Evolutionary conservation across 208 protist species (phyloP).

Genomic region (Entamoeba dispar): DNA sequence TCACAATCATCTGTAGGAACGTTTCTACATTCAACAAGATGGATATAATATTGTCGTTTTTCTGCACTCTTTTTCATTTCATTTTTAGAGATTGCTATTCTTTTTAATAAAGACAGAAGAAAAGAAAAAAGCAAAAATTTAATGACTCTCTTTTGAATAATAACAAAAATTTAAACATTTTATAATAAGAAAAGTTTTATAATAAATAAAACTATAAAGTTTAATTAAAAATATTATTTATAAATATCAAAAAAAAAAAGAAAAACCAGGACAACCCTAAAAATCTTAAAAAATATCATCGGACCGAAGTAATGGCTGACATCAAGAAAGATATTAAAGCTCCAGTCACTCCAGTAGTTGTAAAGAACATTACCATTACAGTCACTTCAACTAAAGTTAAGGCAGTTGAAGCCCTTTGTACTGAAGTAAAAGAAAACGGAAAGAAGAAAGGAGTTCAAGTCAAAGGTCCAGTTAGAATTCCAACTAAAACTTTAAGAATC

Average conservation of each 20-base stretch:
- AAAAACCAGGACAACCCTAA: no score
- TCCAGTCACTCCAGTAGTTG: not conserved
- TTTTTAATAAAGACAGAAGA: no score
- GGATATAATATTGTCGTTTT: not conserved
- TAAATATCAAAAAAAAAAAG: no score
- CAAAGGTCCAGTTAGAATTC: slow-evolving; percentile 21
- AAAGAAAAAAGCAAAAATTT: no score
- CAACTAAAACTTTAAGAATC: slow-evolving; percentile 25
- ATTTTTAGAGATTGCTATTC: not conserved
- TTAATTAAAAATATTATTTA: no score
- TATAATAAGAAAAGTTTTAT: no score
- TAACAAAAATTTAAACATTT: no score
- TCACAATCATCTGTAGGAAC: not conserved
- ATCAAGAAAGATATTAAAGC: not conserved
- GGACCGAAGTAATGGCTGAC: not conserved
- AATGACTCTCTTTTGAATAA: no score
- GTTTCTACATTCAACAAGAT: not conserved
- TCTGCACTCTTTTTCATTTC: not conserved
- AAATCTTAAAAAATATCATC: no score
- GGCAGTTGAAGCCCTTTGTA: not conserved
- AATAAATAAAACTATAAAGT: no score
- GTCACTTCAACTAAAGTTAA: not conserved
- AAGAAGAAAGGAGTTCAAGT: not conserved
- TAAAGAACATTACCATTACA: not conserved
- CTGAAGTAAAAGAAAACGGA: not conserved